phyloP scores from a whole-genome alignment of 2,329 filamentous ascomycete species.

The Proliferodiscus dingleyae region DNA sequence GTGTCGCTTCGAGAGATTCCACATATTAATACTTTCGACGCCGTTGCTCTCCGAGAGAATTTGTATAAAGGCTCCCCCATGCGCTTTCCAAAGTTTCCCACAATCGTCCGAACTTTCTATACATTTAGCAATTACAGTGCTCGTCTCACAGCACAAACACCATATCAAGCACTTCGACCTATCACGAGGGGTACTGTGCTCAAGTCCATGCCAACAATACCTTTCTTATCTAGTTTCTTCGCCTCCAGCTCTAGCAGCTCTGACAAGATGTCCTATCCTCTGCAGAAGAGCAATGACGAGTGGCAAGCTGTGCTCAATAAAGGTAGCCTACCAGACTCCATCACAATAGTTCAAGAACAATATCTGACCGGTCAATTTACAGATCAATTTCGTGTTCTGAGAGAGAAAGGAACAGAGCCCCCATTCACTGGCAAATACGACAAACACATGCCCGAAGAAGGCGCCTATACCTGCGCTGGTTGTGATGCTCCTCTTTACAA shows the following conservation, averaged over 20 bases:
- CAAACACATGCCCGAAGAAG: conserved; percentile 71
- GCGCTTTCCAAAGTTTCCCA: conserved; percentile 45
- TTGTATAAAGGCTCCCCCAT: conserved; percentile 35
- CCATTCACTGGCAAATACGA: conserved; percentile 79
- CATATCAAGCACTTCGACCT: conserved; percentile 31
- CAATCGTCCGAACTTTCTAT: conserved; percentile 42
- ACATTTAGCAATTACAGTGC: conserved; percentile 42
- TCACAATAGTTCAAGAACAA: conserved; percentile 28
- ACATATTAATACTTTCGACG: conserved; percentile 5
- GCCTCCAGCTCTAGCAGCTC: conserved; percentile 49
- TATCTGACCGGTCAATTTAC: conserved; percentile 19
- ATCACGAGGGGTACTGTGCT: conserved; percentile 36
- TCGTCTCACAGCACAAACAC: conserved; percentile 18
- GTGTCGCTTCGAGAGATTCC: conserved; percentile 15
- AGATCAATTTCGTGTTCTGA: conserved; percentile 95
- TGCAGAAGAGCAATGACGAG: conserved; percentile 74
- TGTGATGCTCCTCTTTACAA: conserved; percentile 88
- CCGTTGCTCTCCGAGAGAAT: neutral
- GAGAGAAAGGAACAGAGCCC: conserved; percentile 85
- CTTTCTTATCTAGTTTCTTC: conserved; percentile 75
- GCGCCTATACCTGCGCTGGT: conserved; percentile 82
- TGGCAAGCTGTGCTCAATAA: conserved; percentile 81
- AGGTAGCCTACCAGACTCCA: conserved; percentile 42
- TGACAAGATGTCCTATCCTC: conserved; percentile 67
- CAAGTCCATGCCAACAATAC: conserved; percentile 70